Evolutionary conservation across 768 basidiomycete genomes (phyloP).

Genomic region (Termitomyces sp.): DNA sequence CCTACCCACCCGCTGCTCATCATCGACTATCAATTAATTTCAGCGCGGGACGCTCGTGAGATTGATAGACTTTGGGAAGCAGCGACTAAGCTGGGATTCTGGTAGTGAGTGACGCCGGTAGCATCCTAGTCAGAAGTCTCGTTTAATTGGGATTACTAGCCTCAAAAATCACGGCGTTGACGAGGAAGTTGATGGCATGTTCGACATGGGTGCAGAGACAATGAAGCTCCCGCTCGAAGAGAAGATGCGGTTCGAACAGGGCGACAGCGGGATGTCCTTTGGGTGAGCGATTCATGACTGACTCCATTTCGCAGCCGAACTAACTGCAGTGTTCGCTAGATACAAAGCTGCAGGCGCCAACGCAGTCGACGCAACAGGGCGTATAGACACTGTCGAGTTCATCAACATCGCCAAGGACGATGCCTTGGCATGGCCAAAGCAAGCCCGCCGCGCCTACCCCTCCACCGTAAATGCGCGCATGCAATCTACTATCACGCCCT

Average conservation of each 20-base stretch:
- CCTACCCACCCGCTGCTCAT: constrained; percentile 50
- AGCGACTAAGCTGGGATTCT: constrained; percentile 56
- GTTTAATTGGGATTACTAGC: neutral
- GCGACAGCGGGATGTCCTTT: constrained; percentile 35
- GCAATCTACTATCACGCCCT: constrained; percentile 42
- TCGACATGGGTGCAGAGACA: constrained; percentile 47
- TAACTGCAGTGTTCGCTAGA: neutral
- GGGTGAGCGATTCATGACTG: constrained; percentile 21
- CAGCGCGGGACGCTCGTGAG: constrained; percentile 34
- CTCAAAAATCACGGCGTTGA: constrained; percentile 53
- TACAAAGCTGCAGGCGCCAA: constrained; percentile 59
- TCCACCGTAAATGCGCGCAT: constrained; percentile 42
- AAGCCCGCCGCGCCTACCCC: constrained; percentile 53
- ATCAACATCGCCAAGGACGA: constrained; percentile 69
- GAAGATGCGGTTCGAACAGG: constrained; percentile 54
- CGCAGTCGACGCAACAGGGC: constrained; percentile 55
- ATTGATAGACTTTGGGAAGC: constrained; percentile 50
- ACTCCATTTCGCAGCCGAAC: neutral
- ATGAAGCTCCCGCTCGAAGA: constrained; percentile 50
- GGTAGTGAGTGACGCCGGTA: constrained; percentile 43
- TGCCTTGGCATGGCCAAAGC: constrained; percentile 49
- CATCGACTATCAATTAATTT: constrained; percentile 47
- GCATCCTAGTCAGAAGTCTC: neutral
- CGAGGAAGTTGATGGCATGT: constrained; percentile 43
- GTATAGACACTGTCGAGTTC: constrained; percentile 53